phyloP scores from a whole-genome alignment of 306 rosid species.

The Potentilla sterilis region DNA sequence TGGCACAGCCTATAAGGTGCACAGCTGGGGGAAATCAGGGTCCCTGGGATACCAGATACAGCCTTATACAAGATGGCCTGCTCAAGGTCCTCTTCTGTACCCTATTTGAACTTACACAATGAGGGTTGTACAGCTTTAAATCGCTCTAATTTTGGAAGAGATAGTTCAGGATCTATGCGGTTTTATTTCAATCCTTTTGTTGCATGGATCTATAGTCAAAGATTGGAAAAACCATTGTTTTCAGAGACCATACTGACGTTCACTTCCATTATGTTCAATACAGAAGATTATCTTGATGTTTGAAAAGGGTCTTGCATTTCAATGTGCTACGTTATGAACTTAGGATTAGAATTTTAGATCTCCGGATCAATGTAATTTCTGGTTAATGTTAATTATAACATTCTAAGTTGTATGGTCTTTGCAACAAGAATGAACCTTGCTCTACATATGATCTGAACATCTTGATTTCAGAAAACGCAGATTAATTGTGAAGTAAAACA shows the following conservation, averaged over 20 bases:
- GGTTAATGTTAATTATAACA: neutral
- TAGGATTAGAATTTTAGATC: neutral
- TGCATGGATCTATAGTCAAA: slow-evolving; percentile 14
- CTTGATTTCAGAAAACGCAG: neutral
- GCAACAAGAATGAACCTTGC: neutral
- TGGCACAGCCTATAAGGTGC: slow-evolving; percentile 21
- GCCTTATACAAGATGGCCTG: slow-evolving; percentile 32
- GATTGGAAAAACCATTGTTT: slow-evolving; percentile 6
- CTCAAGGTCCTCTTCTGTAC: slow-evolving; percentile 35
- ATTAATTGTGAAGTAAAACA: neutral
- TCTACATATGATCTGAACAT: neutral
- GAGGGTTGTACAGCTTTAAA: slow-evolving; percentile 53
- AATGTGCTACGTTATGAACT: neutral
- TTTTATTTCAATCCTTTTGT: neutral
- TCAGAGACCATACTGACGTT: neutral
- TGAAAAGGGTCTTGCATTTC: neutral
- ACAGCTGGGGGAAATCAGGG: slow-evolving; percentile 18
- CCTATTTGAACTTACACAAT: slow-evolving; percentile 27
- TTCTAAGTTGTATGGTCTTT: neutral
- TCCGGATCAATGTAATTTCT: neutral
- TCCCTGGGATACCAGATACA: slow-evolving; percentile 34
- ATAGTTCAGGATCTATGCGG: slow-evolving; percentile 32
- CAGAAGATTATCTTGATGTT: neutral
- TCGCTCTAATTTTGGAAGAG: slow-evolving; percentile 32
- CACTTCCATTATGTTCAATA: neutral